Percentiles rank a stretch among this genome's conserved stretches.
Evolutionary conservation across 2,329 filamentous ascomycete genomes (phyloP).

Genomic region (Lecanoromycetidae sp.): DNA sequence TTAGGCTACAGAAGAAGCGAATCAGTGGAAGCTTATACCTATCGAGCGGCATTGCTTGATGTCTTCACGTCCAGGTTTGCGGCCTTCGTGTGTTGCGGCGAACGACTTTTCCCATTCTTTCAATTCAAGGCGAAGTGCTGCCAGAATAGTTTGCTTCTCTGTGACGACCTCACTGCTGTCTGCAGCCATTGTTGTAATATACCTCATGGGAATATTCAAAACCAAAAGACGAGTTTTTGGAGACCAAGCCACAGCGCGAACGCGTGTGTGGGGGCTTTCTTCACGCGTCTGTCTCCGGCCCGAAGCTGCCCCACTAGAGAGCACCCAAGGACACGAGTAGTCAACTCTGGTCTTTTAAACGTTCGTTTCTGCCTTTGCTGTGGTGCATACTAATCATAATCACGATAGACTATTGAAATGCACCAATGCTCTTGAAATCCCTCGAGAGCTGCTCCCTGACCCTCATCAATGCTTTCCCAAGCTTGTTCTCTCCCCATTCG

Average conservation of each 20-base stretch:
- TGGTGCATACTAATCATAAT: background rate
- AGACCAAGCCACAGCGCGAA: background rate
- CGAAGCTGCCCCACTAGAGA: background rate
- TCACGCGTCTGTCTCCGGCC: background rate
- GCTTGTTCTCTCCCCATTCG: slow-evolving; percentile 48
- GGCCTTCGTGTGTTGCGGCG: slow-evolving; percentile 30
- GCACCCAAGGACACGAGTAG: no score
- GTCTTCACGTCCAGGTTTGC: slow-evolving; percentile 35
- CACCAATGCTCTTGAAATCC: background rate
- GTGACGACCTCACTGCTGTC: background rate
- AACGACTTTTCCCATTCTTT: slow-evolving; percentile 39
- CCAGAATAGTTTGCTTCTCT: slow-evolving; percentile 1
- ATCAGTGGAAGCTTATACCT: slow-evolving; percentile 22
- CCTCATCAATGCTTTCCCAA: background rate
- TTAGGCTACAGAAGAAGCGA: background rate
- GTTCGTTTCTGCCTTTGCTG: no score
- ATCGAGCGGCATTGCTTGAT: slow-evolving; percentile 36
- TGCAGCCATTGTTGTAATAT: background rate
- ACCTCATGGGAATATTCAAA: background rate
- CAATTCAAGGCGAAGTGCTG: slow-evolving; percentile 29
- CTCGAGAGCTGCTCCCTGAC: background rate
- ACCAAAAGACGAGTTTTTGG: background rate
- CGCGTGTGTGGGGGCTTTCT: background rate
- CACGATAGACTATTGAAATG: background rate
- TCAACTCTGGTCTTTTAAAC: background rate